Percentiles rank a stretch among this genome's conserved stretches.
Conservation (phyloP, 2,329 filamentous ascomycete species). For the Ascochyta fabae region DNA sequence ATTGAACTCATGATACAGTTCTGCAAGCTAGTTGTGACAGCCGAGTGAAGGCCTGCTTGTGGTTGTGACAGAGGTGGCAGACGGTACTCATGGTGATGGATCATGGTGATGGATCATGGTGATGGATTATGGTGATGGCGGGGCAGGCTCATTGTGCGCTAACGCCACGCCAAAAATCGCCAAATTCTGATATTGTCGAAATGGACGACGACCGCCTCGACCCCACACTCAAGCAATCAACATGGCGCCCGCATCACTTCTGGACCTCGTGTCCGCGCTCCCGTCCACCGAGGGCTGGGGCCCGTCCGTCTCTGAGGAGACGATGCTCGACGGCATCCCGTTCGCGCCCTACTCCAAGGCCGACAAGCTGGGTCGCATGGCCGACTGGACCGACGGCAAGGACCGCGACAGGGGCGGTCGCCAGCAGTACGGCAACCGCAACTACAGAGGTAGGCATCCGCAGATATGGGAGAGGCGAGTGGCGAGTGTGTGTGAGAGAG, state of each 20-base stretch:
- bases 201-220: conserved; percentile 12
- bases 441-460: conserved; percentile 78
- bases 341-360: conserved; percentile 99
- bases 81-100: not conserved
- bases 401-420: conserved; percentile 77
- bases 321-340: conserved; percentile 90
- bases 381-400: conserved; percentile 97
- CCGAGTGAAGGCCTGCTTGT: too few relatives aligned
- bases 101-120: not conserved
- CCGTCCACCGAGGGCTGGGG: conserved; percentile 71
- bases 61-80: too few relatives aligned
- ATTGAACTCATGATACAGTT: too few relatives aligned
- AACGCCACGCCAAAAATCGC: conserved; percentile 18
- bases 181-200: conserved; percentile 20
- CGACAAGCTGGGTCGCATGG: conserved; percentile 98
- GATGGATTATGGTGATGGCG: conserved; percentile 2
- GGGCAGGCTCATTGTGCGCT: conserved; percentile 11
- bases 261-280: conserved; percentile 56
- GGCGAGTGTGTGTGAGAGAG: too few relatives aligned
- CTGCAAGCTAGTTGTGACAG: too few relatives aligned
- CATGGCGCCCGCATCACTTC: conserved; percentile 56
- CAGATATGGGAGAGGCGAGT: too few relatives aligned
- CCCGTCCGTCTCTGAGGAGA: conserved; percentile 80
- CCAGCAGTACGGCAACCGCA: conserved; percentile 83
- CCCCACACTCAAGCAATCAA: conserved; percentile 28